Conservation (phyloP, 1,284 basidiomycete genomes). For the Schizophyllum commune region DNA sequence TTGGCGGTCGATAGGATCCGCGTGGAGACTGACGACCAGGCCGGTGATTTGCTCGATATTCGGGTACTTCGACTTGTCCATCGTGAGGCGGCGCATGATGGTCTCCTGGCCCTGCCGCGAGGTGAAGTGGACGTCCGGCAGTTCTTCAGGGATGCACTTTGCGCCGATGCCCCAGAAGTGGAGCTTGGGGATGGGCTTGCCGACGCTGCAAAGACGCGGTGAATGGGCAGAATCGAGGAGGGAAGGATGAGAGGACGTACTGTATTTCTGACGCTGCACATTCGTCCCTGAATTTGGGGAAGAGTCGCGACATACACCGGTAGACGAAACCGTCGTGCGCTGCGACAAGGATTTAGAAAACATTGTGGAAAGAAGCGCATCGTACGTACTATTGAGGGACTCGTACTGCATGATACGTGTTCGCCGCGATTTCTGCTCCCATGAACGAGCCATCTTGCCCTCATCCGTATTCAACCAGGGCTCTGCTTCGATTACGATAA, state of each 20-base stretch:
- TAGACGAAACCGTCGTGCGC: background rate
- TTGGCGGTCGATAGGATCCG: slow-evolving; percentile 5
- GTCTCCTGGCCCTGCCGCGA: background rate
- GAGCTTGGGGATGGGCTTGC: slow-evolving; percentile 9
- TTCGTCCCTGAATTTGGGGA: background rate
- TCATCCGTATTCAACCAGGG: slow-evolving; percentile 17
- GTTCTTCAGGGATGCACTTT: background rate
- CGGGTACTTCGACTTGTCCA: slow-evolving; percentile 10
- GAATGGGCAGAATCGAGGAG: background rate
- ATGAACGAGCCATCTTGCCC: slow-evolving; percentile 9
- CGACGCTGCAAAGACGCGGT: slow-evolving; percentile 9
- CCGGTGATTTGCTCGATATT: slow-evolving; percentile 12
- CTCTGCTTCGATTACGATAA: slow-evolving; percentile 27
- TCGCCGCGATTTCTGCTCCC: slow-evolving; percentile 14
- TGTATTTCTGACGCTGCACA: background rate
- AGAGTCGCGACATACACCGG: background rate
- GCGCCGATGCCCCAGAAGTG: background rate
- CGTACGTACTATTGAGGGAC: slow-evolving; percentile 17
- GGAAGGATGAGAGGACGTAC: background rate
- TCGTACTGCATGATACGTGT: slow-evolving; percentile 22
- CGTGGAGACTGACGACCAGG: slow-evolving; percentile 9
- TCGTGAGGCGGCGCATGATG: slow-evolving; percentile 7
- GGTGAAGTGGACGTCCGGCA: background rate
- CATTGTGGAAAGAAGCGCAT: background rate
- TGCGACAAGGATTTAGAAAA: background rate